Percentiles rank a stretch among this genome's conserved stretches.
These are phyloP conservation scores for Xylariaceae sp. DNA, from an alignment of 2,329 filamentous ascomycete species.

Conservation along the genomic window DNA sequence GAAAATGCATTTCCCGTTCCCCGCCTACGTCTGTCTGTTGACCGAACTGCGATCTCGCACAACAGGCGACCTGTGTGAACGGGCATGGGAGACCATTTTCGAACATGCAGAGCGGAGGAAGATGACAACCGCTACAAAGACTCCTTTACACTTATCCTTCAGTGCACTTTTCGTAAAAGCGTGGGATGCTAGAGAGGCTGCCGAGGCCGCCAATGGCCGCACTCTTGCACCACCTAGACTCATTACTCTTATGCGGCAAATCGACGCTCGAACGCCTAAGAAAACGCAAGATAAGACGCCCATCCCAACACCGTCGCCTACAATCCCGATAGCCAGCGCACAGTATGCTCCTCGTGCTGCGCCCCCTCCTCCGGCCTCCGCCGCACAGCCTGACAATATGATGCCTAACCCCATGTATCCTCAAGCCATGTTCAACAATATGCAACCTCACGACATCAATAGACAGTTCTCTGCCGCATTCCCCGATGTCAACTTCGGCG, in stretches of 20 bases:
- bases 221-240: constrained; percentile 44
- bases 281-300: constrained; percentile 32
- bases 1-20: constrained; percentile 58
- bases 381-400: constrained; percentile 9
- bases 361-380: constrained; percentile 15
- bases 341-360: constrained; percentile 6
- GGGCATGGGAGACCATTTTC: constrained; percentile 56
- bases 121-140: constrained; percentile 48
- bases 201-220: constrained; percentile 44
- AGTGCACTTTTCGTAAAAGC: constrained; percentile 59
- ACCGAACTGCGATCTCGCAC: constrained; percentile 53
- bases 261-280: constrained; percentile 34
- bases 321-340: constrained; percentile 23
- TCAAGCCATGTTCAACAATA: constrained; percentile 19
- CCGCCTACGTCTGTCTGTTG: constrained; percentile 59
- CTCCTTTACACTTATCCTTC: constrained; percentile 57
- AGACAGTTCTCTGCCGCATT: constrained; percentile 31
- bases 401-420: constrained; percentile 24
- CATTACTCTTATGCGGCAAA: constrained; percentile 47
- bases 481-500: constrained; percentile 31
- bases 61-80: constrained; percentile 54
- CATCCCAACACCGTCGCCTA: constrained; percentile 27
- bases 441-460: constrained; percentile 26
- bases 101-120: constrained; percentile 54
- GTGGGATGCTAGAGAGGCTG: constrained; percentile 56